Conservation (phyloP, 1,284 basidiomycete genomes). For the Heterobasidion occidentale region DNA sequence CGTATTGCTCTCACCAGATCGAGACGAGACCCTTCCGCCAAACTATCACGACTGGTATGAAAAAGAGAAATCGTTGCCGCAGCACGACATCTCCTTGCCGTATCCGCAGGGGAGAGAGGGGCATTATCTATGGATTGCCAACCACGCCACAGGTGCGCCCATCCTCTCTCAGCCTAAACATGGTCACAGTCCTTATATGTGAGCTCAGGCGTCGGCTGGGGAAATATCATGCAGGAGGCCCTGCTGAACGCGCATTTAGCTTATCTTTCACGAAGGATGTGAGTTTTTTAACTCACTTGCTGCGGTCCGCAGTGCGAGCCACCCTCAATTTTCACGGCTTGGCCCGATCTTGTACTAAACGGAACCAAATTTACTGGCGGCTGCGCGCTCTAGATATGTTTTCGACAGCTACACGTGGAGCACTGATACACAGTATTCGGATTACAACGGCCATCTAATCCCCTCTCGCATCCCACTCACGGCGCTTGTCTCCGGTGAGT, state of each 20-base stretch:
- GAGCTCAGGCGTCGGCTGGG: conserved; percentile 41
- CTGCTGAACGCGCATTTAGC: conserved; percentile 43
- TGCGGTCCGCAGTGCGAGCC: too few species aligned
- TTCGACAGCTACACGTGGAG: conserved; percentile 64
- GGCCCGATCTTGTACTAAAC: too few species aligned
- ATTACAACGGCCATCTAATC: conserved; percentile 32
- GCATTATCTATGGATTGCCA: conserved; percentile 40
- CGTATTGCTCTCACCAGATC: too few species aligned
- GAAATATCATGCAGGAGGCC: conserved; percentile 50
- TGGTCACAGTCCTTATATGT: too few species aligned
- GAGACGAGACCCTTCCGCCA: conserved; percentile 24
- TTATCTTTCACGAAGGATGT: conserved; percentile 36
- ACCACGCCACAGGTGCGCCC: conserved; percentile 35
- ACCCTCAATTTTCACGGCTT: neutral
- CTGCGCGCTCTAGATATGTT: conserved; percentile 30
- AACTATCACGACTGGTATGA: conserved; percentile 36
- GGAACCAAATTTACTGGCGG: neutral
- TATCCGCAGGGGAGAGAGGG: conserved; percentile 33
- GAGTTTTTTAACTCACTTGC: conserved; percentile 14
- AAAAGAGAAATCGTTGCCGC: conserved; percentile 37
- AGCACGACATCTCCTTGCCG: conserved; percentile 33
- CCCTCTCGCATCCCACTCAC: conserved; percentile 53
- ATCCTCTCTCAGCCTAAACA: neutral
- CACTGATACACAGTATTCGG: conserved; percentile 13
- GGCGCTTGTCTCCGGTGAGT: conserved; percentile 41